Base-by-base conservation (phyloP, 345 rosid species). In the Eucalyptus regnans region DNA sequence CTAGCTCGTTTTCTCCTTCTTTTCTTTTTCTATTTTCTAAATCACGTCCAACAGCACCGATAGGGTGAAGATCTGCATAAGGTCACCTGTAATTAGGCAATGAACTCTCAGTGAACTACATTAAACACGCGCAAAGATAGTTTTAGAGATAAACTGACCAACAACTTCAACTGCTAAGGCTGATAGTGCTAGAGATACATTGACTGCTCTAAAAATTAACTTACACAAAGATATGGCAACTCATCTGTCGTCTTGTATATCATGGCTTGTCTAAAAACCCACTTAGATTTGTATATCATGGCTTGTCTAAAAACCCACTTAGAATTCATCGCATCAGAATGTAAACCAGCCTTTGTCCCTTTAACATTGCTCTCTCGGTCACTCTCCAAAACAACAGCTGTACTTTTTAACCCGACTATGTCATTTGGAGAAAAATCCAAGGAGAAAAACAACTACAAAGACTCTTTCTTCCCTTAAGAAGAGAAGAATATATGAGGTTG, bases 381-480 rank as follows among this genome's bases (percentile, higher is more conserved):
- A 33, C 41, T 71, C 25, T 71, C 81, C 81, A 33, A 11, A 76
- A 41, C 27, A 37, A 71, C 46, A 9, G 81, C 27, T 71, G 81
- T 37, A 37, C 15, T 76, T 76, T 41, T 76, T 76, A 76, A 41
- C 15, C 48, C 23, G 48, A 76, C 41, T 44, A 23, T 76, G 83
- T 76, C 48, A 41, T 10, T 76, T 76, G 83, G 83, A 41, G 48
- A 71, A 71, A 71, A 68, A 37, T 71, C 83, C 83, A 71, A 37
- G 83, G 83, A 5, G 83, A 41, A 76, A 20, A 76, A 41, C 83
- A 41, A 44, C 83, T 37, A 41, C 83, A 20, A 11, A 76, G 89
- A 90, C 88, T 91, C 91, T 91, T 92, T 92, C 90, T 86, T 90
- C 88, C 90, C 56, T 90, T 91, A 91, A 93, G 91, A 60, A 29